phyloP scores from a whole-genome alignment of 2,329 filamentous ascomycete genomes.

The Hypoxylon sp. region DNA sequence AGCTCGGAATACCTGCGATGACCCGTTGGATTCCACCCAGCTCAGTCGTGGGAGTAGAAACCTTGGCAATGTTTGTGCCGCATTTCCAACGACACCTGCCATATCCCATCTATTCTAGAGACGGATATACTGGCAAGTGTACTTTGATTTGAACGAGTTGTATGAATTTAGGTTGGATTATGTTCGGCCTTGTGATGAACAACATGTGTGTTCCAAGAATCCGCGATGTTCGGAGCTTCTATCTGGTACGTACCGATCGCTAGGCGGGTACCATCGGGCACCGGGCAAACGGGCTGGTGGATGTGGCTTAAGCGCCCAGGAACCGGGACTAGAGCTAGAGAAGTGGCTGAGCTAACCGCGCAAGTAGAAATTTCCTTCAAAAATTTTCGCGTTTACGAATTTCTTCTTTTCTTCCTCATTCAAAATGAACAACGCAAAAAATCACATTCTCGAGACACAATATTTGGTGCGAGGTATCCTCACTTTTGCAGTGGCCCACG shows the following conservation, averaged over 20 bases:
- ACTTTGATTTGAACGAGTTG: slow-evolving; percentile 1
- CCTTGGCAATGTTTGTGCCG: slow-evolving; percentile 56
- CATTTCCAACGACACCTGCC: slow-evolving; percentile 41
- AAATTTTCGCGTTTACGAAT: slow-evolving; percentile 9
- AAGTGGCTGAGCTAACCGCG: slow-evolving; percentile 21
- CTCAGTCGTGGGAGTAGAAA: slow-evolving; percentile 66
- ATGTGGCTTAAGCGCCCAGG: slow-evolving; percentile 10
- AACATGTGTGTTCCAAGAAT: not conserved
- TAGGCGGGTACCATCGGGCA: slow-evolving; percentile 2
- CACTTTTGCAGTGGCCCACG: slow-evolving; percentile 55
- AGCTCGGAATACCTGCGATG: slow-evolving; percentile 44
- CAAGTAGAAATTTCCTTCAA: slow-evolving; percentile 23
- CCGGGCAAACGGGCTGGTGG: not conserved
- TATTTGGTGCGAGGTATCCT: slow-evolving; percentile 58
- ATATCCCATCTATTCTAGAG: too few species aligned
- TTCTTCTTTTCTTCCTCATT: slow-evolving; percentile 46
- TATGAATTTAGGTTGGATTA: not conserved
- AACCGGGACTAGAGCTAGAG: too few species aligned
- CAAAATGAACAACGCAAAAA: slow-evolving; percentile 59
- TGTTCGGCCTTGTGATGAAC: slow-evolving; percentile 10
- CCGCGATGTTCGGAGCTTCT: slow-evolving; percentile 29
- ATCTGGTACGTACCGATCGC: slow-evolving; percentile 8
- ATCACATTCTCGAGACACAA: slow-evolving; percentile 56
- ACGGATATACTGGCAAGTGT: not conserved
- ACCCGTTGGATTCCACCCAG: slow-evolving; percentile 53